Evolutionary conservation across 495 filamentous ascomycete genomes (phyloP), one percentile per base, ranked within the genome.

Genomic region (Xylaria longipes): DNA sequence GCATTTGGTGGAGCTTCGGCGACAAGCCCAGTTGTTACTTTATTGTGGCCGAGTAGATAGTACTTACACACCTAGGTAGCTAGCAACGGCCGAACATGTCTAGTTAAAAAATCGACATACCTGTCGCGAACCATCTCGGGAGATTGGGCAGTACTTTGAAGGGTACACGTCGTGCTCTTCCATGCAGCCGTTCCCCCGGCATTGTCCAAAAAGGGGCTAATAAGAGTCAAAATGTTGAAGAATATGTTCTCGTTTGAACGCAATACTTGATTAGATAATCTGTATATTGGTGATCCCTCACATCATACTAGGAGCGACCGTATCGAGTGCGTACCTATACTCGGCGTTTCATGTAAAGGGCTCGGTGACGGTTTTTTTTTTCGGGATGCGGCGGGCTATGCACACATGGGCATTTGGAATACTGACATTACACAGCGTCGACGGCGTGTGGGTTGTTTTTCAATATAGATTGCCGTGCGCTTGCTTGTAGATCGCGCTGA

Each of bases 401-500:
- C 17, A 22, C 46, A 8, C 9, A 15, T 22, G 31, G 29, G 2
- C 31, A 60, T 60, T 37, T 37, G 56, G 17, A 60, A 37, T 37
- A 1, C 31, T 33, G 2, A 7, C 20, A 35, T 57, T 37, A 22
- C 56, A 60, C 56, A 22, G 56, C 56, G 5, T 61, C 27, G 33
- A 9, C 35, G 35, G 57, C 15, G 1, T 5, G 33, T 41, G 11
- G 58, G n/a, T 22, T 43, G 37, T 20, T 60, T 37, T 61, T 15
- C n/a, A 35, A 37, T 60, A 31, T 5, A 60, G 31, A 60, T 60
- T 35, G 22, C 56, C 56, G 17, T 33, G 20, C 20, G 17, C 22
- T 60, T 60, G 56, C 31, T 17, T 60, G 8, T 60, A 60, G 58
- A 43, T 62, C 58, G 35, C 22, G 37, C 22, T 4, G 15, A 62